Percentiles rank a stretch among this genome's conserved stretches.
phyloP scores from a whole-genome alignment of 129 eudicot genomes.

The Lonicera japonica region DNA sequence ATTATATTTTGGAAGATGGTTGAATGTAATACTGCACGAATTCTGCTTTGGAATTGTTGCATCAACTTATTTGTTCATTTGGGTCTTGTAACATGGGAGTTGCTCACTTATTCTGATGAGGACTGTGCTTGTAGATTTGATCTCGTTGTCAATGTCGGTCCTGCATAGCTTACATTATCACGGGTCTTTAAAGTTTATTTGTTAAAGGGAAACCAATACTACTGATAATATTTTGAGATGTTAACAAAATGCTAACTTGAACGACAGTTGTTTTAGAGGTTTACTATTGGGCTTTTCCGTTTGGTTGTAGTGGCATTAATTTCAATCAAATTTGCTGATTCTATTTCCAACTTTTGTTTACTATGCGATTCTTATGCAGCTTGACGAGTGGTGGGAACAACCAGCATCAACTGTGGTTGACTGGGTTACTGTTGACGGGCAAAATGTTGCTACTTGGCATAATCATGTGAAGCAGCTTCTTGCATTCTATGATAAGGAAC shows the following conservation, averaged over 20 bases:
- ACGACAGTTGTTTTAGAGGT: not conserved
- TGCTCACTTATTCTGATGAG: no score
- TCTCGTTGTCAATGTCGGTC: no score
- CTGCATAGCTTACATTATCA: no score
- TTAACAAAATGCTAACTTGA: not conserved
- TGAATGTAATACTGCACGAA: no score
- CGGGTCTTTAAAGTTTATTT: no score
- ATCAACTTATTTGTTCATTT: no score
- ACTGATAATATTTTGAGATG: not conserved
- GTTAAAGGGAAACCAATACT: no score
- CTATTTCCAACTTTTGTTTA: not conserved
- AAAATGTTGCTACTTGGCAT: constrained; percentile 84
- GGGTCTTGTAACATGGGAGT: no score
- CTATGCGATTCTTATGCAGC: constrained; percentile 38
- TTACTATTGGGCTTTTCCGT: no score
- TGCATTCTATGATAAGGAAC: constrained; percentile 62
- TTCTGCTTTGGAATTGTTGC: no score
- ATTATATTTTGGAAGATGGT: no score
- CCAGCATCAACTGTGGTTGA: constrained; percentile 97
- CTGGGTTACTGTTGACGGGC: constrained; percentile 87
- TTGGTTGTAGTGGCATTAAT: not conserved
- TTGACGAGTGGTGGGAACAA: constrained; percentile 99
- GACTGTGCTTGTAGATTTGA: no score
- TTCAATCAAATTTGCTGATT: not conserved
- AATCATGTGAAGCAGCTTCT: constrained; percentile 96